Evolutionary conservation across 768 basidiomycete species (phyloP), one percentile per base, ranked within the genome.

Genomic region (Panellus pusillus): DNA sequence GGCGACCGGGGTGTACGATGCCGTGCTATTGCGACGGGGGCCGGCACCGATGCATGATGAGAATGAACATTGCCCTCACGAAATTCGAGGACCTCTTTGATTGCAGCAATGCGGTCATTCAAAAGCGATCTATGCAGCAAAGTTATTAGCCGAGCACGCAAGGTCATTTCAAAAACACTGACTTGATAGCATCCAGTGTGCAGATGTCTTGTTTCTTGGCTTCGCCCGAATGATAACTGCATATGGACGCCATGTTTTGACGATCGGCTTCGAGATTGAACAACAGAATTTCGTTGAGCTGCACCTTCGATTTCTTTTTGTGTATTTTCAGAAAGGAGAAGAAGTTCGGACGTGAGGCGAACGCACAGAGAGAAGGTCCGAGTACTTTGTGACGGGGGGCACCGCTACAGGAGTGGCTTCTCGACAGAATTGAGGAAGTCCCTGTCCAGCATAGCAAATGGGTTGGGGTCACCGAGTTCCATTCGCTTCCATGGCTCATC

Each of bases 111-210:
- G 0, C 80, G 74, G 37, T 67, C 65, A 18, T 72, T 67, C 9
- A 72, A 47, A 29, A 50, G 15, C n/a, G 48, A 31, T 48, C 51
- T 54, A 27, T 24, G 18, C n/a, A 6, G 11, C 53, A 48, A 39
- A 31, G 6, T 11, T 48, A 45, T 36, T n/a, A 50, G 36, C 27
- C 29, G n/a, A n/a, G 24, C 9, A 6, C 17, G 18, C 17, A 27
- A 9, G 14, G 31, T 39, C 28, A 19, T 40, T 32, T 9, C 20
- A 20, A 12, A 20, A 12, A 19, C 19, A 60, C 68, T 24, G 51
- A 81, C 81, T 72, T 68, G 51, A 73, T 67, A 2, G 62, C 61
- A 27, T 79, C 74, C n/a, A 80, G 67, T 1, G 70, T 47, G 7
- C 72, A 54, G 15, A 80, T 67, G 36, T 83, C 81, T 45, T 66